A percentile compares a stretch with the other conserved stretches of the same genome.
Conservation (phyloP, 139 green algal genomes). For the Chlamydomonas sphaeroides region DNA sequence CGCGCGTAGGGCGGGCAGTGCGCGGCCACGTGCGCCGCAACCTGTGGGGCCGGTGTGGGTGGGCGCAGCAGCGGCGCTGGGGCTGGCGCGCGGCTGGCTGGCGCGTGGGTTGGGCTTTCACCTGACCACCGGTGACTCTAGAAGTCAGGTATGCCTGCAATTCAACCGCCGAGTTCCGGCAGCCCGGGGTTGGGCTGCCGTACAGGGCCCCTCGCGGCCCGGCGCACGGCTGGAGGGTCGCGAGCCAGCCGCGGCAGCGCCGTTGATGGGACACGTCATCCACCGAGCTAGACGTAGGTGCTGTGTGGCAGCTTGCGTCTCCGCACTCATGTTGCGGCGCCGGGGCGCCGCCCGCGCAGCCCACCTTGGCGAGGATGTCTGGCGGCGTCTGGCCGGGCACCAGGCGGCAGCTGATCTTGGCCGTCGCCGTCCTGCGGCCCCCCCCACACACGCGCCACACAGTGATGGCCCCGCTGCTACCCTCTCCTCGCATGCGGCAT, state of each 20-base stretch:
- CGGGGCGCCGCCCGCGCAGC: too few relatives aligned
- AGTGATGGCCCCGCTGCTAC: too few relatives aligned
- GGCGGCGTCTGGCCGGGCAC: conserved; percentile 5
- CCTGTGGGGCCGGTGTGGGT: background rate
- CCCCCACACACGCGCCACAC: too few relatives aligned
- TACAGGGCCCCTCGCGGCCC: background rate
- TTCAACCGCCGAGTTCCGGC: background rate
- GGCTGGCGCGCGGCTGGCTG: too few relatives aligned
- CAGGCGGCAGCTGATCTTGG: conserved; percentile 68
- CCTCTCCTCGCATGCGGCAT: too few relatives aligned
- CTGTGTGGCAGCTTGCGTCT: too few relatives aligned
- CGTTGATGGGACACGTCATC: too few relatives aligned
- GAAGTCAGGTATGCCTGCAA: background rate
- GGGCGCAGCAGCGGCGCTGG: background rate
- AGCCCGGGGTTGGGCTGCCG: too few relatives aligned
- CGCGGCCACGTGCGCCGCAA: conserved; percentile 44
- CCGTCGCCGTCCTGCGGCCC: too few relatives aligned
- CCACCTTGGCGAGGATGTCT: conserved; percentile 6
- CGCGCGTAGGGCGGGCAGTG: conserved; percentile 53
- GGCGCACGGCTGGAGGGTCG: too few relatives aligned
- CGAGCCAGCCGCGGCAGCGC: too few relatives aligned
- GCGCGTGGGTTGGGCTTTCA: background rate
- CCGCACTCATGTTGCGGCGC: too few relatives aligned
- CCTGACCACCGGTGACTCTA: background rate
- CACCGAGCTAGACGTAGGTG: background rate